phyloP scores from a whole-genome alignment of 1,284 basidiomycete genomes.

The Trichosporon sp. region DNA sequence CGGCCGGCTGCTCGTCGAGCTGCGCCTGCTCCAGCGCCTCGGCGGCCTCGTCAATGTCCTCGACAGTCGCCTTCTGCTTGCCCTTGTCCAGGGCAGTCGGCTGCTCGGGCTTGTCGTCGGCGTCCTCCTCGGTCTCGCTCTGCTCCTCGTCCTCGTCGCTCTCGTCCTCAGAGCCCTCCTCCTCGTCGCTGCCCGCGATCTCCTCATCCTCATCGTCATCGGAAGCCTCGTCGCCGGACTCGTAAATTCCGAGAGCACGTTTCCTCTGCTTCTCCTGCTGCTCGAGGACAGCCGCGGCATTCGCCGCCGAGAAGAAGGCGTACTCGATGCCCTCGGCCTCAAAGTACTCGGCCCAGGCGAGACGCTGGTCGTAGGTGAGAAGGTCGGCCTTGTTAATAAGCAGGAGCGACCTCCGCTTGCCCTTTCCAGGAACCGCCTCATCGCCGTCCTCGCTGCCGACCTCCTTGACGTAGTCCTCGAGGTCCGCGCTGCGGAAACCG shows the following conservation, averaged over 20 bases:
- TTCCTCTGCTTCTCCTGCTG: slow-evolving; percentile 54
- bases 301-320: slow-evolving; percentile 93
- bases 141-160: slow-evolving; percentile 30
- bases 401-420: slow-evolving; percentile 67
- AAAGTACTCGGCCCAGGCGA: slow-evolving; percentile 89
- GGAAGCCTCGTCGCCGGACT: slow-evolving; percentile 26
- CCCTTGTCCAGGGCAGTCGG: slow-evolving; percentile 24
- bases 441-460: slow-evolving; percentile 63
- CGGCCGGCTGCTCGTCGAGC: slow-evolving; percentile 14
- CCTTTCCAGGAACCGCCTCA: slow-evolving; percentile 60
- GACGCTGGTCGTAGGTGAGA: slow-evolving; percentile 82
- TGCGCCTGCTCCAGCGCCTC: slow-evolving; percentile 28
- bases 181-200: slow-evolving; percentile 22
- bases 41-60: slow-evolving; percentile 34
- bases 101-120: slow-evolving; percentile 13
- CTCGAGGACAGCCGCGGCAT: slow-evolving; percentile 78
- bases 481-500: slow-evolving; percentile 83
- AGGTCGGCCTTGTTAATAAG: slow-evolving; percentile 97
- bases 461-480: slow-evolving; percentile 81
- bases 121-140: slow-evolving; percentile 29
- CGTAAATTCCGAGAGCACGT: slow-evolving; percentile 42
- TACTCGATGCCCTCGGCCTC: slow-evolving; percentile 74
- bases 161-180: slow-evolving; percentile 21
- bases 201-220: slow-evolving; percentile 33
- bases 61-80: slow-evolving; percentile 42